Conservation (phyloP, 2,329 filamentous ascomycete species). For the Grosmannia clavigera region DNA sequence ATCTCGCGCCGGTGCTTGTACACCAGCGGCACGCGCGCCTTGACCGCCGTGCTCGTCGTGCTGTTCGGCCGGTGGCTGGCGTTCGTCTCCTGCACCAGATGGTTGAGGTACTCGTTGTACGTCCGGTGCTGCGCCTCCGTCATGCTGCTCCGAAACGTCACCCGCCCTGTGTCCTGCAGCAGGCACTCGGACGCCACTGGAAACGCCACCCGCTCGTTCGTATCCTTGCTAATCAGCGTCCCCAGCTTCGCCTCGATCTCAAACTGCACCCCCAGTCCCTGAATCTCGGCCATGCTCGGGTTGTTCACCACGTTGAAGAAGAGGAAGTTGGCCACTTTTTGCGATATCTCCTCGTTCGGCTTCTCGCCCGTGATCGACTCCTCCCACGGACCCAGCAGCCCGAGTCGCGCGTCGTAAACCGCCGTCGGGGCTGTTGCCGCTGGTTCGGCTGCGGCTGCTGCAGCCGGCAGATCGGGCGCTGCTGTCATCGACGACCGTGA, state of each 20-base stretch:
- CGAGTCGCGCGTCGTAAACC: conserved; percentile 7
- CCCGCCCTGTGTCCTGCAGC: conserved; percentile 38
- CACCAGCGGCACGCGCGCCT: conserved; percentile 49
- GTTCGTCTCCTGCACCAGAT: conserved; percentile 45
- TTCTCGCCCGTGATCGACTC: conserved; percentile 55
- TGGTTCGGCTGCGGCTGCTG: conserved; percentile 10
- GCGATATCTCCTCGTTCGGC: conserved; percentile 64
- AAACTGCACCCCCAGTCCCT: conserved; percentile 56
- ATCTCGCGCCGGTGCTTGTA: conserved; percentile 80
- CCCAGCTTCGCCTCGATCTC: conserved; percentile 95
- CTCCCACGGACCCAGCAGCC: conserved; percentile 46
- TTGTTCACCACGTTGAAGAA: conserved; percentile 58
- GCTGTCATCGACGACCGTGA: conserved; percentile 12
- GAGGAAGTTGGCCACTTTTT: conserved; percentile 68
- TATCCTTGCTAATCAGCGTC: conserved; percentile 61
- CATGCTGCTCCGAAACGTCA: conserved; percentile 80
- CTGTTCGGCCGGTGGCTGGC: conserved; percentile 34
- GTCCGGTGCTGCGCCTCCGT: conserved; percentile 72
- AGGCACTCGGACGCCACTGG: conserved; percentile 60
- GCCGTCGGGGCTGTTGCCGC: conserved; percentile 4
- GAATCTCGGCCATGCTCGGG: conserved; percentile 51
- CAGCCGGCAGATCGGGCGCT: conserved; percentile 11
- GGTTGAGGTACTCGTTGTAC: conserved; percentile 79
- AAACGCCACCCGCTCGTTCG: conserved; percentile 54
- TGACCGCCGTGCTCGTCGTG: conserved; percentile 16